phyloP scores from a whole-genome alignment of 805 yeast genomes.

The Candida endomychidarum region DNA sequence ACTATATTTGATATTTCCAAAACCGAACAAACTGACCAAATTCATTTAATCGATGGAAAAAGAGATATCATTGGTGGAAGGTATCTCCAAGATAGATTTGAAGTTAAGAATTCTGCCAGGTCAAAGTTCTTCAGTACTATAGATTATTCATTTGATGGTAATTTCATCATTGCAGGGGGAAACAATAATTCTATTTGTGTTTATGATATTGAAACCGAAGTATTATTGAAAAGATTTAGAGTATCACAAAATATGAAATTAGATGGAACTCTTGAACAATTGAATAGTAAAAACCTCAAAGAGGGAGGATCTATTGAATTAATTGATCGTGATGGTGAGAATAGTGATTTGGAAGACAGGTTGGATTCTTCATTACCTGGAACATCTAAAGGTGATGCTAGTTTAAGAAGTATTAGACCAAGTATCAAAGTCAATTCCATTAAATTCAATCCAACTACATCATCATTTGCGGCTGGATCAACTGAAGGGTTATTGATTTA shows the following conservation, averaged over 20 bases:
- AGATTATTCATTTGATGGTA: conserved; percentile 86
- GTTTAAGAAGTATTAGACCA: conserved; percentile 73
- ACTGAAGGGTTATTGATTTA: conserved; percentile 89
- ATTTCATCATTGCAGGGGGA: conserved; percentile 87
- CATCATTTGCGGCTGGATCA: conserved; percentile 90
- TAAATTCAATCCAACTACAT: conserved; percentile 84
- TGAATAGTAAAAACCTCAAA: conserved; percentile 81
- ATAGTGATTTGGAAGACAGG: conserved; percentile 81
- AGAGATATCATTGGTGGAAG: conserved; percentile 88
- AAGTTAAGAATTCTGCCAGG: conserved; percentile 76
- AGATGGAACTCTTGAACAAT: conserved; percentile 78
- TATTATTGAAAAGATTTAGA: conserved; percentile 73
- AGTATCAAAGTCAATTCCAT: conserved; percentile 79
- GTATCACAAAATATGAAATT: conserved; percentile 88
- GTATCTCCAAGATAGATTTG: conserved; percentile 75
- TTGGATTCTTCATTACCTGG: conserved; percentile 81
- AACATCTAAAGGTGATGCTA: conserved; percentile 71
- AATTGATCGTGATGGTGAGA: conserved; percentile 83
- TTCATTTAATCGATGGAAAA: conserved; percentile 80
- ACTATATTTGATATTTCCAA: conserved; percentile 79
- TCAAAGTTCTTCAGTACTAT: conserved; percentile 82
- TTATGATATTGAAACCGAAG: conserved; percentile 88
- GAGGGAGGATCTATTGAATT: conserved; percentile 75
- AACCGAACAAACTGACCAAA: conserved; percentile 80
- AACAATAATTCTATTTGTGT: conserved; percentile 87